phyloP scores from a whole-genome alignment of 257 asterid genomes.

The Salvia rosmarinus region DNA sequence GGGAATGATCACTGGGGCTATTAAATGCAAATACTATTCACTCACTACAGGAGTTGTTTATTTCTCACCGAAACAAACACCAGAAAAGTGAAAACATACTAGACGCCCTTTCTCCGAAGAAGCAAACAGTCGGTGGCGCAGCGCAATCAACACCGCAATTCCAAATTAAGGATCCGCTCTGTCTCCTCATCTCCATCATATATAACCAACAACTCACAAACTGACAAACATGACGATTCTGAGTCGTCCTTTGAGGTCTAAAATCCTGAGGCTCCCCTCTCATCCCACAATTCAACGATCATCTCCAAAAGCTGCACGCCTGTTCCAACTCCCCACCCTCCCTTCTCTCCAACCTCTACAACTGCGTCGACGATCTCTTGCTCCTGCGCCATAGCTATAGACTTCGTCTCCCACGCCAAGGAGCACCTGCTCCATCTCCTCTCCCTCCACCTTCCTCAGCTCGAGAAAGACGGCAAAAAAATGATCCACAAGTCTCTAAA shows the following conservation, averaged over 20 bases:
- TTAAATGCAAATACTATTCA: too few relatives aligned
- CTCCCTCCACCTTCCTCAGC: constrained; percentile 28
- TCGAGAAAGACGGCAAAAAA: constrained; percentile 36
- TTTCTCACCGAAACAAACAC: too few relatives aligned
- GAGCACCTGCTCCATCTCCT: constrained; percentile 34
- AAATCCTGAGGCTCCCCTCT: constrained; percentile 47
- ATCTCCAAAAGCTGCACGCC: constrained; percentile 30
- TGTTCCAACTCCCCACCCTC: constrained; percentile 28
- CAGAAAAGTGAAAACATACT: too few relatives aligned
- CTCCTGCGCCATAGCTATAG: constrained; percentile 44
- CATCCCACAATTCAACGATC: constrained; percentile 46
- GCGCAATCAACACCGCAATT: neutral
- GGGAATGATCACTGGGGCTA: too few relatives aligned
- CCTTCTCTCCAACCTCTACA: constrained; percentile 35
- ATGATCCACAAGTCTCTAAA: constrained; percentile 31
- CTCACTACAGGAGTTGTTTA: too few relatives aligned
- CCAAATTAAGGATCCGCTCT: constrained; percentile 12
- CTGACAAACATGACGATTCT: too few relatives aligned
- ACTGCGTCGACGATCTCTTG: constrained; percentile 37
- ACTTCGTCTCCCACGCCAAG: constrained; percentile 32
- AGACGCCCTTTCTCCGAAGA: constrained; percentile 34
- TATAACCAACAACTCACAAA: too few relatives aligned
- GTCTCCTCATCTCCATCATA: constrained; percentile 32
- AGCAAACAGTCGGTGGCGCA: constrained; percentile 37
- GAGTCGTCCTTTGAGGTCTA: constrained; percentile 48